These are phyloP conservation scores for Schizothecium vesticola DNA, from an alignment of 495 filamentous ascomycete genomes.

Conservation along the genomic window DNA sequence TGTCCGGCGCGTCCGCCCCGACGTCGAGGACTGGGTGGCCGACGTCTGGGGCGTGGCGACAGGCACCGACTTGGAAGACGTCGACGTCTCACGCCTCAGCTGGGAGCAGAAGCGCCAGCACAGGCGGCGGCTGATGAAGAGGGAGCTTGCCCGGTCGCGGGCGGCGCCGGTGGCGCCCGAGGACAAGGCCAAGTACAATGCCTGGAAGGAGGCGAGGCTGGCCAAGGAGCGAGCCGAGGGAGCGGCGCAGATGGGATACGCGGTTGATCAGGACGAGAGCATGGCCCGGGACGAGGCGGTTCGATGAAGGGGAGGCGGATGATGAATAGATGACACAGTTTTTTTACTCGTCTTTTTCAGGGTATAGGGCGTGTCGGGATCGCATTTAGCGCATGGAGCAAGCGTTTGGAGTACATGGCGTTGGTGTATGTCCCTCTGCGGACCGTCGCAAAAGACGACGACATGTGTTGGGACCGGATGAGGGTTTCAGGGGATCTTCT, in stretches of 20 bases:
- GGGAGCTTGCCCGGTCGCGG: constrained; percentile 22
- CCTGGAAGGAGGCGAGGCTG: constrained; percentile 31
- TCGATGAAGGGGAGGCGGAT: constrained; percentile 19
- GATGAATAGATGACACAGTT: background rate
- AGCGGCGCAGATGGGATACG: constrained; percentile 22
- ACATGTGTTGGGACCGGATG: background rate
- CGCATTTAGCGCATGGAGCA: background rate
- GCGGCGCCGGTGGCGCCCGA: constrained; percentile 29
- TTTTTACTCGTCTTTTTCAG: background rate
- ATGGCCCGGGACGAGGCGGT: constrained; percentile 26
- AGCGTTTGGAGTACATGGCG: background rate
- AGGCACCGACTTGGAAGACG: constrained; percentile 33
- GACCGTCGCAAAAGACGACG: background rate
- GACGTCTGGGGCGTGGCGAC: constrained; percentile 38
- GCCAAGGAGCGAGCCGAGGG: constrained; percentile 28
- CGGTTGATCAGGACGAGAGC: constrained; percentile 29
- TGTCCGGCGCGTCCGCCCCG: constrained; percentile 24
- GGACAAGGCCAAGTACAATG: constrained; percentile 28
- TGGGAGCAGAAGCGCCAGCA: constrained; percentile 32
- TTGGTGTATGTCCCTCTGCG: background rate
- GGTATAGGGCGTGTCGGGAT: background rate
- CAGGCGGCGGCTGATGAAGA: constrained; percentile 37
- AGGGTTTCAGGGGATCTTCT: background rate
- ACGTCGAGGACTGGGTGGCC: constrained; percentile 36
- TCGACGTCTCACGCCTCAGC: constrained; percentile 26